Percentiles rank a stretch among this genome's conserved stretches.
Evolutionary conservation across 2,329 filamentous ascomycete genomes (phyloP).

Genomic region (Alternaria brassicae): DNA sequence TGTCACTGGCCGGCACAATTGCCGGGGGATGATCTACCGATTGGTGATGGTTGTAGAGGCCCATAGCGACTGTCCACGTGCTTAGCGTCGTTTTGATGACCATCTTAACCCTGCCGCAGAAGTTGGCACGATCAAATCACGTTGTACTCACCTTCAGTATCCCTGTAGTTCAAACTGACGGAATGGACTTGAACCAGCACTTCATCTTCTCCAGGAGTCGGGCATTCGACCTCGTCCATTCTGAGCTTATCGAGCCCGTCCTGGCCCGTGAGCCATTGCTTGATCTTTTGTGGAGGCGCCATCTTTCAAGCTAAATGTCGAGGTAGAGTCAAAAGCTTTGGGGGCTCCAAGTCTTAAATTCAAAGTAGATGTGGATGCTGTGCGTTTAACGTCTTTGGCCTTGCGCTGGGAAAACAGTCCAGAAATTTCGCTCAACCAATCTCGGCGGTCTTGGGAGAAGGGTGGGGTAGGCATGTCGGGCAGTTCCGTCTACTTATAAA

Average conservation of each 20-base stretch:
- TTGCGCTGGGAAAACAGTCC: constrained; percentile 33
- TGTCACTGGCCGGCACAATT: constrained; percentile 73
- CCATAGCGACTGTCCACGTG: constrained; percentile 64
- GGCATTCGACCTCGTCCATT: constrained; percentile 44
- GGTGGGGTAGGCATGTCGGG: constrained; percentile 45
- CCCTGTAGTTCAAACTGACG: constrained; percentile 63
- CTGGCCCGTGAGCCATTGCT: constrained; percentile 54
- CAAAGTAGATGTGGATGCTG: constrained; percentile 17
- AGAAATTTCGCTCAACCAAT: constrained; percentile 45
- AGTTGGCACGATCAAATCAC: not conserved
- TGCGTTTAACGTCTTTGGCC: constrained; percentile 18
- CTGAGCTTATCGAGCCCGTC: constrained; percentile 54
- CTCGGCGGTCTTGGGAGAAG: constrained; percentile 46
- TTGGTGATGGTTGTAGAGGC: constrained; percentile 71
- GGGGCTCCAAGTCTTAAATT: constrained; percentile 4
- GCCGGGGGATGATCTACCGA: constrained; percentile 52
- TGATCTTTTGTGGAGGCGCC: constrained; percentile 41
- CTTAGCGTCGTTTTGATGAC: constrained; percentile 7
- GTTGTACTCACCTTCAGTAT: constrained; percentile 52
- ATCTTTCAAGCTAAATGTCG: constrained; percentile 24
- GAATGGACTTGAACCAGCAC: constrained; percentile 61
- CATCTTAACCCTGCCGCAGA: not conserved
- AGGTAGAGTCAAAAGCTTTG: constrained; percentile 18
- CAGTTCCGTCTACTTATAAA: constrained; percentile 5
- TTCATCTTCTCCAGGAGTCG: constrained; percentile 49